phyloP scores from a whole-genome alignment of 148 eudicot genomes.

The Rhododendron ferrugineum region DNA sequence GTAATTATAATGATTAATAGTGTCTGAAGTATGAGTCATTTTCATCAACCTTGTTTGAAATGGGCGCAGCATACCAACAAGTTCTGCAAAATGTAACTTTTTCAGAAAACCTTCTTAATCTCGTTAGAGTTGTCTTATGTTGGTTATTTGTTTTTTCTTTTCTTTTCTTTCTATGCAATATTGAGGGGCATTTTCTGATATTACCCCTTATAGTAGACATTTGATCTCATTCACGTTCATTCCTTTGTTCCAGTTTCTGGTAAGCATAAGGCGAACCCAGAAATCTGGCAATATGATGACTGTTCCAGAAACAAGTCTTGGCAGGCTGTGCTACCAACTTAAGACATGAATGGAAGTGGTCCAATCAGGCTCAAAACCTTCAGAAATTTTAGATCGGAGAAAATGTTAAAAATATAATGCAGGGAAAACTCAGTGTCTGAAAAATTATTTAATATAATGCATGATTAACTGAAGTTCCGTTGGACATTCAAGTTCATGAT shows the following conservation, averaged over 20 bases:
- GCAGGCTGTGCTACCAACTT: background rate
- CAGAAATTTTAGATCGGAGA: background rate
- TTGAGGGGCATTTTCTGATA: background rate
- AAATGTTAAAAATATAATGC: background rate
- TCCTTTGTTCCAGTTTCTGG: background rate
- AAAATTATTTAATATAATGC: background rate
- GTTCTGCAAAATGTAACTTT: background rate
- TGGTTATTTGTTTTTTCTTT: background rate
- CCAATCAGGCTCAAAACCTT: conserved; percentile 1
- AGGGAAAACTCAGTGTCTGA: background rate
- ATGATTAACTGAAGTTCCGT: background rate
- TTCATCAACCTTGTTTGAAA: background rate
- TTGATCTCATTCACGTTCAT: background rate
- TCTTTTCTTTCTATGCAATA: background rate
- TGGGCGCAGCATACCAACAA: background rate
- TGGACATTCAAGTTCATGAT: background rate
- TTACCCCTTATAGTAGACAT: background rate
- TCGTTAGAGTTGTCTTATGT: background rate
- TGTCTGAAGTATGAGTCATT: background rate
- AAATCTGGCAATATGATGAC: background rate
- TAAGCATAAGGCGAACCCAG: background rate
- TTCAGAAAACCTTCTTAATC: background rate
- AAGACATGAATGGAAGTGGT: background rate
- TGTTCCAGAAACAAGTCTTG: background rate
- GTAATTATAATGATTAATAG: no score